These are phyloP conservation scores for Cordia subcordata DNA, from an alignment of 257 asterid species.

Conservation along the genomic window DNA sequence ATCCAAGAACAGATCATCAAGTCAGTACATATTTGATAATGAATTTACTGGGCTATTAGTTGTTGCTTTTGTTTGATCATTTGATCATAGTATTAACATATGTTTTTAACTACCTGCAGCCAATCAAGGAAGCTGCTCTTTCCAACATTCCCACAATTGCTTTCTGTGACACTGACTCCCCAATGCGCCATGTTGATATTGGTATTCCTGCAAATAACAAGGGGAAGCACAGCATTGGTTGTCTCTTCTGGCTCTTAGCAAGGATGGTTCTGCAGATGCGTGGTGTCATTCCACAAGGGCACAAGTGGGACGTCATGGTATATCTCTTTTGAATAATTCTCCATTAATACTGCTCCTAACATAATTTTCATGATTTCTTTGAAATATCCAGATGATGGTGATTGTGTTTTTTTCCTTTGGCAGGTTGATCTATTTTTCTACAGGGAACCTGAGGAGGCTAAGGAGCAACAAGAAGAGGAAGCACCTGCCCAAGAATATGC, in stretches of 20 bases:
- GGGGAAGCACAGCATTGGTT: slow-evolving; percentile 38
- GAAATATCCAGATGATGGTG: too few relatives aligned
- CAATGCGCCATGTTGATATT: slow-evolving; percentile 36
- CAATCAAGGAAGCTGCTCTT: slow-evolving; percentile 37
- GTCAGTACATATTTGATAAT: slow-evolving; percentile 4
- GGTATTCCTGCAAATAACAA: slow-evolving; percentile 42
- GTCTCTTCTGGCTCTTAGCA: slow-evolving; percentile 36
- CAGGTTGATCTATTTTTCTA: slow-evolving; percentile 39
- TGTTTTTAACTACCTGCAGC: slow-evolving; percentile 19
- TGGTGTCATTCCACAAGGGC: slow-evolving; percentile 35
- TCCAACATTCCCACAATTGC: slow-evolving; percentile 37
- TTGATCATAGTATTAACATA: neutral
- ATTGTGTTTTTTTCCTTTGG: neutral
- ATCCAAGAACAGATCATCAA: slow-evolving; percentile 41
- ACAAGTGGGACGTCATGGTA: slow-evolving; percentile 41
- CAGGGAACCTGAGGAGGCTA: slow-evolving; percentile 39
- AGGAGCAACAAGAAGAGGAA: slow-evolving; percentile 31
- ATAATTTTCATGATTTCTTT: neutral
- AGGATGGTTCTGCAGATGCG: slow-evolving; percentile 44
- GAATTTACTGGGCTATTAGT: neutral
- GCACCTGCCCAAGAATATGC: slow-evolving; percentile 19
- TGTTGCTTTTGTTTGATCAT: neutral
- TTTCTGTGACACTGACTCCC: slow-evolving; percentile 38
- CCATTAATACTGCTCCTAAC: neutral
- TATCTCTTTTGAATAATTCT: neutral